phyloP scores from a whole-genome alignment of 148 eudicot genomes.

The Fagopyrum esculentum region DNA sequence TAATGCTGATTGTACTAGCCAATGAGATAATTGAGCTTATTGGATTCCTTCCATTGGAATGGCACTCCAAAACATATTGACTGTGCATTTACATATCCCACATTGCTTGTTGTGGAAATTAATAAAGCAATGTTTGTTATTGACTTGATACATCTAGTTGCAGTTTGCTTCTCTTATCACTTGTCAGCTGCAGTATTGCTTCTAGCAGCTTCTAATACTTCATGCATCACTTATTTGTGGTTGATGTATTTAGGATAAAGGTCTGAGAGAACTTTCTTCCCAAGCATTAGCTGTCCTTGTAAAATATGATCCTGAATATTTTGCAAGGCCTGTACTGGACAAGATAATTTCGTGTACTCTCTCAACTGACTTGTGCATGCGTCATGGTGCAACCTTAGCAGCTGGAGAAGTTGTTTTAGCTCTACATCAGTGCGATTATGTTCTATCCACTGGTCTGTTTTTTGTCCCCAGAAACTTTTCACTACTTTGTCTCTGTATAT shows the following conservation, averaged over 20 bases:
- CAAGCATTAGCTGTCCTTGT: conserved; percentile 85
- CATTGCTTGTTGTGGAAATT: background rate
- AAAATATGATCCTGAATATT: conserved; percentile 63
- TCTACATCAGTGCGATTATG: conserved; percentile 48
- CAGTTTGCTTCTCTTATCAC: background rate
- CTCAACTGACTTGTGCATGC: conserved; percentile 89
- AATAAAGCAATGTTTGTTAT: background rate
- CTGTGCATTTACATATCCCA: background rate
- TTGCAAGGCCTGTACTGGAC: conserved; percentile 58
- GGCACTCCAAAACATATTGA: conserved; percentile 2
- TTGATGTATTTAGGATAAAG: conserved; percentile 61
- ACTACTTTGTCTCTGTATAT: background rate
- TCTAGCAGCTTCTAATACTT: background rate
- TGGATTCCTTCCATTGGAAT: conserved; percentile 2
- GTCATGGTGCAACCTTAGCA: conserved; percentile 95
- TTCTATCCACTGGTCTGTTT: conserved; percentile 58
- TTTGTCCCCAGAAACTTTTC: background rate
- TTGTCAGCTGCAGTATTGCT: background rate
- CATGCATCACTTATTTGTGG: conserved; percentile 12
- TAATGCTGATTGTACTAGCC: background rate
- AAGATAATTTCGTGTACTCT: conserved; percentile 77
- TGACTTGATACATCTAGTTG: background rate
- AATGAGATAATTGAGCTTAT: background rate
- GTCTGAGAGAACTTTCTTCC: conserved; percentile 90
- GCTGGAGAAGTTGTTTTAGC: conserved; percentile 83